Evolutionary conservation across 2,329 filamentous ascomycete species (phyloP), one percentile per base, ranked within the genome.

Genomic region (Rosellinia necatrix): DNA sequence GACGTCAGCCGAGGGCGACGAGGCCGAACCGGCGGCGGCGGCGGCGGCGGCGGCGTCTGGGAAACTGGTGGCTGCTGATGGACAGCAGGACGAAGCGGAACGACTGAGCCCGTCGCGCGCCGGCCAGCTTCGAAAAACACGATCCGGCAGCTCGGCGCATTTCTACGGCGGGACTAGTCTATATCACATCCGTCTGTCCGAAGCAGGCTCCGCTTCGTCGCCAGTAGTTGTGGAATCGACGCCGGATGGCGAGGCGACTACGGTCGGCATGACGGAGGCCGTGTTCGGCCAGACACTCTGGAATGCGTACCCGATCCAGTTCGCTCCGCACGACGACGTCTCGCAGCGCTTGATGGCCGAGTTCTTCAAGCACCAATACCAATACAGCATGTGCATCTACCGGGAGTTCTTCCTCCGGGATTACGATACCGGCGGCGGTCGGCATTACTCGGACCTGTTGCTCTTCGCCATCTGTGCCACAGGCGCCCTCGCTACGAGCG

Each of bases 341-440:
- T 78, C 74, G 10, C 76, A 75, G 51, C 65, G 68, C 15, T 70
- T 79, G 43, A 79, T 80, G 76, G 75, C 76, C 1, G 70, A 68
- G 3, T 81, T 80, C 60, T 81, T 81, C 64, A 72, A 75, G 49
- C 67, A 75, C 32, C 73, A 78, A 19, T 81, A 81, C 47, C 74
- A 76, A 30, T 79, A 78, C 58, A 72, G 77, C 60, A 79, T 81
- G 76, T 74, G 76, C 53, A 69, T 81, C 2, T 81, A 81, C 56
- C 72, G 78, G 25, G 78, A 81, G 60, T 80, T 75, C 56, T 81
- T 81, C 55, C 64, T 81, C 8, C 67, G 78, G 25, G 78, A 81
- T 60, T 81, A 80, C 49, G 76, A 78, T 58, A 68, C 72, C 2
- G 77, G 76, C 0, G 70, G 65, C 1, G 78, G 78, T 0, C 74